Base-by-base conservation (phyloP, 257 asterid genomes). In the Nicotiana undulata region DNA sequence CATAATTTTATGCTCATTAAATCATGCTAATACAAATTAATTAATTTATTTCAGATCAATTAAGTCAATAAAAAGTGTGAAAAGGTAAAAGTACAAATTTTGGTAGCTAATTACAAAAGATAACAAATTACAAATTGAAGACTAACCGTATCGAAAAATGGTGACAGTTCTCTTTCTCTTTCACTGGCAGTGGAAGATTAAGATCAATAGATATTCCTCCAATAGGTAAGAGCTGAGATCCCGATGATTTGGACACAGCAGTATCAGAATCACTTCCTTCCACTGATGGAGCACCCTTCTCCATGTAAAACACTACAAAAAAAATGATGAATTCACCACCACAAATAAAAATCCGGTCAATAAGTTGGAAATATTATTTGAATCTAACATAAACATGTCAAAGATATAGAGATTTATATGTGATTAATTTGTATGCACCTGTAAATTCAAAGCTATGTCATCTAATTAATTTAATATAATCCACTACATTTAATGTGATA, bases 141-240 rank as follows among this genome's bases (percentile, higher is more conserved):
- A 60, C 88, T 86, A 76, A 90, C 98, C 98, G 98, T 18, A 94
- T 90, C 12, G 94, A 87, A 76, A 94, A 93, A 75, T 90, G 92
- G 22, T 83, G 86, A 34, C 88, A 89, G 29, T 8, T 64, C n/a
- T 81, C 90, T 31, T 81, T 26, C 79, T 85, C 89, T 52, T 56
- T 76, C 79, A 63, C 86, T 60, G 86, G 86, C 67, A 37, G 63
- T 7, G 86, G 81, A 82, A 86, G 40, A 63, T 82, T 66, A 49
- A 94, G 87, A 52, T 90, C 96, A 66, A 93, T 85, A 20, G 81
- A 85, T 58, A 91, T 87, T 3, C 92, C 85, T 66, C 83, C 84
- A 29, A 90, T 89, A 81, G 76, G 87, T 60, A 89, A 85, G 10
- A 87, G 58, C 26, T 92, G 64, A 28, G 93, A 77, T 82, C 87